Evolutionary conservation across 2,329 filamentous ascomycete genomes (phyloP).

Genomic region (Gliomastix tumulicola): DNA sequence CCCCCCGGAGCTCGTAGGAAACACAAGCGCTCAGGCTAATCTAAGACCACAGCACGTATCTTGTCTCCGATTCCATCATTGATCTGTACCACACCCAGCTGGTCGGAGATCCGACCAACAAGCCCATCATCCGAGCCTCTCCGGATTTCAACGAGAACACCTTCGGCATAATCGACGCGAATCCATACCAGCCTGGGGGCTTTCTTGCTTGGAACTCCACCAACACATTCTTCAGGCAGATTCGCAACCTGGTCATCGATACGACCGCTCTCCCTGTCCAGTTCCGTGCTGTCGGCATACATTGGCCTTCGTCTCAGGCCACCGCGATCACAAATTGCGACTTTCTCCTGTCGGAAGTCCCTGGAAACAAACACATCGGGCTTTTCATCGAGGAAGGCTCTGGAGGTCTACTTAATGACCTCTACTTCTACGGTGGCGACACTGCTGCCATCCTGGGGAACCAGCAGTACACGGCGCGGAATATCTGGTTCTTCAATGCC

Average conservation of each 20-base stretch:
- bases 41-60: constrained; percentile 58
- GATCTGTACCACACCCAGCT: constrained; percentile 77
- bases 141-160: constrained; percentile 33
- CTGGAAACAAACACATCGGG: constrained; percentile 45
- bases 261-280: constrained; percentile 39
- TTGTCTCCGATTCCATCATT: constrained; percentile 62
- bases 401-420: constrained; percentile 61
- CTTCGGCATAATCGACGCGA: constrained; percentile 39
- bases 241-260: constrained; percentile 51
- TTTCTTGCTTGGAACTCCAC: constrained; percentile 42
- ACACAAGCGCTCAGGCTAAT: too few relatives aligned
- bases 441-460: constrained; percentile 53
- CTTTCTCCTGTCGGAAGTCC: constrained; percentile 39
- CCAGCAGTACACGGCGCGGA: constrained; percentile 66
- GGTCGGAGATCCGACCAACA: constrained; percentile 59
- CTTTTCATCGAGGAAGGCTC: constrained; percentile 57
- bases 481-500: constrained; percentile 58
- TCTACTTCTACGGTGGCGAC: constrained; percentile 64
- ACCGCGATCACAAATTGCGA: constrained; percentile 52
- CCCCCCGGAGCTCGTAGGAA: too few relatives aligned
- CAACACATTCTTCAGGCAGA: constrained; percentile 53
- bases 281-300: constrained; percentile 46
- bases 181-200: constrained; percentile 32
- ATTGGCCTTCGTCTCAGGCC: constrained; percentile 63
- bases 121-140: constrained; percentile 48